A percentile compares a stretch with the other conserved stretches of the same genome.
These are phyloP conservation scores for Hyaloscypha variabilis DNA, from an alignment of 495 filamentous ascomycete species.

Conservation along the genomic window DNA sequence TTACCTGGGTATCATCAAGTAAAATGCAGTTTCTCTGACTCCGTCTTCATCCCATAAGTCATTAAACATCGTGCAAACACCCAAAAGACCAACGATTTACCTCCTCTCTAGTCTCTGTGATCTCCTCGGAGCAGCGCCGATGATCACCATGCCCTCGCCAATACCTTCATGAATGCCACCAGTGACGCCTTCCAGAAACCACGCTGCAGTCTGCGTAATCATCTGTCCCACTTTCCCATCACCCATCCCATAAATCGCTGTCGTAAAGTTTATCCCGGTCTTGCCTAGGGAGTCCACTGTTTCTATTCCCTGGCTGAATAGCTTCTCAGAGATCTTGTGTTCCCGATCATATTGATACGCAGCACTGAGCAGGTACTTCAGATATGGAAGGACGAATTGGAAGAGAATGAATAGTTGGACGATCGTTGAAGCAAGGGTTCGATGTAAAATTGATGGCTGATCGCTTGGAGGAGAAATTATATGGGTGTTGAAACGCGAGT, in stretches of 20 bases:
- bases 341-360: conserved; percentile 66
- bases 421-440: conserved; percentile 55
- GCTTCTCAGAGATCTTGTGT: conserved; percentile 58
- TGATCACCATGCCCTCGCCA: conserved; percentile 57
- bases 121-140: conserved; percentile 36
- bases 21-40: not conserved
- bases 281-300: conserved; percentile 56
- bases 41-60: not conserved
- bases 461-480: not conserved
- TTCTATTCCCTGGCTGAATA: conserved; percentile 50
- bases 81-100: not conserved
- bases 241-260: conserved; percentile 52
- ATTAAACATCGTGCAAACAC: not conserved
- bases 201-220: conserved; percentile 50
- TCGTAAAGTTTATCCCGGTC: conserved; percentile 49
- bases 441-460: conserved; percentile 57
- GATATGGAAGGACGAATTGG: conserved; percentile 60
- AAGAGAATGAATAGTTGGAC: conserved; percentile 58
- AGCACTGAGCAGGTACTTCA: conserved; percentile 51
- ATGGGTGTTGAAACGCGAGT: not conserved
- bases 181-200: conserved; percentile 61
- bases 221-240: conserved; percentile 59
- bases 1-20: not conserved
- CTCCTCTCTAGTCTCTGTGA: not conserved
- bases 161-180: conserved; percentile 68